Evolutionary conservation across 2,329 filamentous ascomycete species (phyloP).

Genomic region (Neoarthrinium moseri): DNA sequence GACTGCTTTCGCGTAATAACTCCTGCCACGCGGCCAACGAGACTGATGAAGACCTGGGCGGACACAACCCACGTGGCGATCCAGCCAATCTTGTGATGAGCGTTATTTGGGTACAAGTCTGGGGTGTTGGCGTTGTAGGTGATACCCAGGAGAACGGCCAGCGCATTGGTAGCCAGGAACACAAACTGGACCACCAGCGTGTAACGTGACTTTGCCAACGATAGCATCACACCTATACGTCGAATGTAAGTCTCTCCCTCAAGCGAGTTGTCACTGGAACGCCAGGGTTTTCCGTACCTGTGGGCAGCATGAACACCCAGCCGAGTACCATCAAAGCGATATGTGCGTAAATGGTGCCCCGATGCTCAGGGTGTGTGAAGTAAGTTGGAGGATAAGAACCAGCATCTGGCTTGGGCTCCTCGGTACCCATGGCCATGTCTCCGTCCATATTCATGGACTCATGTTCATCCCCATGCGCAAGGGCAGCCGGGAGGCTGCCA

Average conservation of each 20-base stretch:
- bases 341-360: conserved; percentile 49
- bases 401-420: conserved; percentile 23
- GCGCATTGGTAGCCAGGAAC: conserved; percentile 62
- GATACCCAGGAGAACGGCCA: conserved; percentile 63
- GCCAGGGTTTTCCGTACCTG: conserved; percentile 49
- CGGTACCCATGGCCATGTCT: conserved; percentile 29
- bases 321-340: conserved; percentile 66
- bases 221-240: conserved; percentile 75
- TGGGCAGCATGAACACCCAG: conserved; percentile 69
- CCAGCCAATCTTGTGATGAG: conserved; percentile 90
- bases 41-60: conserved; percentile 67
- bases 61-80: conserved; percentile 69
- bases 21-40: conserved; percentile 61
- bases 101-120: conserved; percentile 82
- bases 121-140: conserved; percentile 81
- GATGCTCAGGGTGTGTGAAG: conserved; percentile 36
- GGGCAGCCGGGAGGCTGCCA: conserved; percentile 27
- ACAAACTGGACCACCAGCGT: conserved; percentile 67
- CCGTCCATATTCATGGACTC: conserved; percentile 26
- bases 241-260: background rate
- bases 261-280: too few relatives aligned
- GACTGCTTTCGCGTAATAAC: conserved; percentile 25
- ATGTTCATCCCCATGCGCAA: conserved; percentile 31
- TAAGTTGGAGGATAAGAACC: conserved; percentile 34
- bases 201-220: conserved; percentile 74